A percentile compares a stretch with the other conserved stretches of the same genome.
These are phyloP conservation scores for Lunularia cruciata DNA, from an alignment of 225 moss, liverwort and hornwort genomes.

Conservation along the genomic window DNA sequence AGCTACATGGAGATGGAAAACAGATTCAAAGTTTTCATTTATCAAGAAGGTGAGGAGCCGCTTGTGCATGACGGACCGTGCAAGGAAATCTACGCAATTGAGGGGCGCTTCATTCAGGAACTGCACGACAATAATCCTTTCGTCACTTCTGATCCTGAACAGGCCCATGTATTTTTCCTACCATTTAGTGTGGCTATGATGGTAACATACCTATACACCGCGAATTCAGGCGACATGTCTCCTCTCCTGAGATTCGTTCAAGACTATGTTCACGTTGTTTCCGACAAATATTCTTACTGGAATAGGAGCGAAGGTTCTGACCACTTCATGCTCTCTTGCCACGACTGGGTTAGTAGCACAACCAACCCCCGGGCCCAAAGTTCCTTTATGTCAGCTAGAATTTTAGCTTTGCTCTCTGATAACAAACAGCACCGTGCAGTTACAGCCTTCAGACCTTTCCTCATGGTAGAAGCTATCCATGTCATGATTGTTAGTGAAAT, in stretches of 20 bases:
- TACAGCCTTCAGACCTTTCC: no score
- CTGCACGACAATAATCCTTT: conserved; percentile 73
- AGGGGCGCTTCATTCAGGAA: conserved; percentile 95
- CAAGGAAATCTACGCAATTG: conserved; percentile 91
- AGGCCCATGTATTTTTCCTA: conserved; percentile 80
- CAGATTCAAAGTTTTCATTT: conserved; percentile 76
- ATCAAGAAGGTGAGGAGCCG: conserved; percentile 84
- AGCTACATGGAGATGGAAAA: conserved; percentile 93
- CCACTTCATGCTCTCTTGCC: conserved; percentile 97
- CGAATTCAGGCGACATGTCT: conserved; percentile 66
- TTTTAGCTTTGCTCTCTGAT: no score
- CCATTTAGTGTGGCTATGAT: conserved; percentile 98
- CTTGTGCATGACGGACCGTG: conserved; percentile 92
- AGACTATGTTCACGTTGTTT: conserved; percentile 72
- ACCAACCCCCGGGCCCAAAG: neutral
- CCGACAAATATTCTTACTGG: conserved; percentile 73
- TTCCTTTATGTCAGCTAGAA: no score
- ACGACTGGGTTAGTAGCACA: conserved; percentile 74
- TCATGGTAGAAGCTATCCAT: no score
- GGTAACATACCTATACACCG: conserved; percentile 81
- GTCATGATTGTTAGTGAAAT: no score
- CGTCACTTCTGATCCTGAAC: conserved; percentile 60
- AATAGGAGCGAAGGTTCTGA: conserved; percentile 82
- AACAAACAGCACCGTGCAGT: no score
- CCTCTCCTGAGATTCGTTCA: conserved; percentile 76